Percentiles rank a stretch among this genome's conserved stretches.
Evolutionary conservation across 2,329 filamentous ascomycete species (phyloP).

Genomic region (Mycosphaerelloides madeirae): DNA sequence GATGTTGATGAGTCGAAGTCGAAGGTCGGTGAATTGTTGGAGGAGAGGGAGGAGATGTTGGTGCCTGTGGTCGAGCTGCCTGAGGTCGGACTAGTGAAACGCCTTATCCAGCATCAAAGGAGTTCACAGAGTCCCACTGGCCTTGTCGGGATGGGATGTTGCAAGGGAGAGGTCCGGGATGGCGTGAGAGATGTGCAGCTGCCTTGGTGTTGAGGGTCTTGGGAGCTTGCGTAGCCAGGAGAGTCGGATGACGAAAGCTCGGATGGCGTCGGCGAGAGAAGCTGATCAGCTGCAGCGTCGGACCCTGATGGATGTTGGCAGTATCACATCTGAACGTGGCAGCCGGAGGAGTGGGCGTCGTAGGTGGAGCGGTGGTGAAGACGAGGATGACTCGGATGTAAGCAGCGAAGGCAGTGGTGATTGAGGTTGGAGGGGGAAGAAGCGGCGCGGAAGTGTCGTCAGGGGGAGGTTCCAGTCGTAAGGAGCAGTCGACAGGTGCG

Average conservation of each 20-base stretch:
- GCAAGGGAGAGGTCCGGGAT: conserved; percentile 2
- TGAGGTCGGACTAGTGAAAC: conserved; percentile 14
- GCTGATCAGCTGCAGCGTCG: conserved; percentile 14
- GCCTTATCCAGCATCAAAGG: conserved; percentile 16
- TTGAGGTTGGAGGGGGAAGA: background rate
- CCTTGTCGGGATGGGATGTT: conserved; percentile 4
- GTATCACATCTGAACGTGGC: conserved; percentile 16
- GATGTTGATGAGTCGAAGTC: conserved; percentile 3
- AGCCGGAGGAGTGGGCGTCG: background rate
- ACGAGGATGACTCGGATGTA: background rate
- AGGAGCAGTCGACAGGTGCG: background rate
- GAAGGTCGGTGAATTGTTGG: conserved; percentile 3
- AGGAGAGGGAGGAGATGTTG: conserved; percentile 5
- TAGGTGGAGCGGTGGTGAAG: background rate
- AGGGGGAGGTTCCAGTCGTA: background rate
- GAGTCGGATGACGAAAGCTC: conserved; percentile 12
- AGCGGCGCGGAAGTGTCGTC: too few species aligned
- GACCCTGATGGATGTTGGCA: conserved; percentile 14
- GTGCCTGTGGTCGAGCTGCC: conserved; percentile 15
- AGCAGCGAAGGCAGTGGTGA: conserved; percentile 4
- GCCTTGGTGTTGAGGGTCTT: conserved; percentile 7
- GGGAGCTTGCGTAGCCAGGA: conserved; percentile 12
- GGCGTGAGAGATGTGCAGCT: conserved; percentile 1
- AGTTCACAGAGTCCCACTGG: conserved; percentile 9
- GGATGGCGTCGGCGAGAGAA: conserved; percentile 12